Evolutionary conservation across 805 yeast genomes (phyloP).

Genomic region (Cyberlindnera meyerae): DNA sequence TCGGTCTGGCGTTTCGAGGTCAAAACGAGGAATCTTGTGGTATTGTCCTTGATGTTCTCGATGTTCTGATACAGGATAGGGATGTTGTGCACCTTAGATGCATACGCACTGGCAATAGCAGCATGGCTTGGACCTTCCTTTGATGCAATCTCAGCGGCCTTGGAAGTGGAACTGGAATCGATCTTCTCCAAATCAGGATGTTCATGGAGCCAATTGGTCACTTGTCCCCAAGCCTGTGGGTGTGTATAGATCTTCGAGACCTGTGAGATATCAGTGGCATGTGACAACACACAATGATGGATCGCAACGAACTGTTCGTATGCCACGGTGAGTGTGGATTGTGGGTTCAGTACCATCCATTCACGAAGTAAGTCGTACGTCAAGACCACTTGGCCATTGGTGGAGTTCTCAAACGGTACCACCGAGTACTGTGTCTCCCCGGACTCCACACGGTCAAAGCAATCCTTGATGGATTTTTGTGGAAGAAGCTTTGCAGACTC

Average conservation of each 20-base stretch:
- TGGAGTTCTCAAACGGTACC: constrained; percentile 90
- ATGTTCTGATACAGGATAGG: constrained; percentile 52
- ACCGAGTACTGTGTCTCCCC: constrained; percentile 59
- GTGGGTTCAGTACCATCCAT: constrained; percentile 38
- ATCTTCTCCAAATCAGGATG: constrained; percentile 39
- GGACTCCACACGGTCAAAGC: constrained; percentile 50
- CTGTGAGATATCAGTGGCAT: constrained; percentile 36
- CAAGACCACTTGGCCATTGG: constrained; percentile 88
- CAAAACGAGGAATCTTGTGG: constrained; percentile 79
- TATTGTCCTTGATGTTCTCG: constrained; percentile 71
- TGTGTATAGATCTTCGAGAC: constrained; percentile 73
- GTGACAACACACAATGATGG: constrained; percentile 66
- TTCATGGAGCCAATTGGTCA: constrained; percentile 47
- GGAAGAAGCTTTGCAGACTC: constrained; percentile 22
- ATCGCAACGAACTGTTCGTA: constrained; percentile 82
- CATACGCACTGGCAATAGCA: constrained; percentile 69
- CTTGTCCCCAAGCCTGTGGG: constrained; percentile 98
- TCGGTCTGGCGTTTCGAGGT: constrained; percentile 30
- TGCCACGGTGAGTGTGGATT: constrained; percentile 33
- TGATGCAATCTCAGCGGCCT: constrained; percentile 68
- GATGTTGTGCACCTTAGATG: constrained; percentile 55
- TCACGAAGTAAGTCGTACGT: constrained; percentile 80
- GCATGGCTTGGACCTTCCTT: constrained; percentile 42
- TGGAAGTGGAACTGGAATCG: constrained; percentile 77
- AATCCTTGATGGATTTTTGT: constrained; percentile 38